Evolutionary conservation across 1,284 basidiomycete genomes (phyloP), one percentile per base, ranked within the genome.

Genomic region (Pisolithus thermaeus): DNA sequence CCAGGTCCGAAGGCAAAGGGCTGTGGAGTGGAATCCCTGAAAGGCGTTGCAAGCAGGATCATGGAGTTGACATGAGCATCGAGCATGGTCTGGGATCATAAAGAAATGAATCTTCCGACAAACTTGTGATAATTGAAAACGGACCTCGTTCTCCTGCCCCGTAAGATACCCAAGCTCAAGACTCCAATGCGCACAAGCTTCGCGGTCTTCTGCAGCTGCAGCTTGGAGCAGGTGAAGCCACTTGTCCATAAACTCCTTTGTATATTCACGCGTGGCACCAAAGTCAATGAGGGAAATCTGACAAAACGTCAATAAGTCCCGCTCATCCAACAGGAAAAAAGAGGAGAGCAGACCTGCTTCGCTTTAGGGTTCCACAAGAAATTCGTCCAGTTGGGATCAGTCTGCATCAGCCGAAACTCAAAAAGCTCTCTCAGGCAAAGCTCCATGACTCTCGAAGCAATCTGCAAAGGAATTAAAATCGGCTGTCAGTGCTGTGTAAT

Each of bases 371-470:
- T 89, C 83, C 88, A 98, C 27, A 99, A 73, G 72, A 99, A 99
- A 69, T 98, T 99, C 22, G 90, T 91, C 90, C 92, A 98, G 65
- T 99, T 99, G 1, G 97, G 96, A 68, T 99, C 96, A 0, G 96
- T 99, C 70, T 99, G 97, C 97, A 99, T 98, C 44, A 90, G 73
- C 23, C 90, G 77, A 73, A 95, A 97, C 53, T 85, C 76, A 70
- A 98, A 97, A 12, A 98, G 80, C 66, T 99, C 96, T 52, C 80
- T 83, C 39, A 99, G 73, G 62, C 93, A 97, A 3, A 99, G 78
- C 47, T 92, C 86, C 47, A 98, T 77, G 49, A 97, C 81, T 47
- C 84, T 77, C 2, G 78, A 73, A 2, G 93, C 92, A 61, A 99
- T 96, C 90, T 96, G 62, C 32, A 4, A 47, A 16, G 32, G 39